A percentile compares a stretch with the other conserved stretches of the same genome.
Evolutionary conservation across 164 flowering plant species (phyloP).

Genomic region (Hamamelis virginiana): DNA sequence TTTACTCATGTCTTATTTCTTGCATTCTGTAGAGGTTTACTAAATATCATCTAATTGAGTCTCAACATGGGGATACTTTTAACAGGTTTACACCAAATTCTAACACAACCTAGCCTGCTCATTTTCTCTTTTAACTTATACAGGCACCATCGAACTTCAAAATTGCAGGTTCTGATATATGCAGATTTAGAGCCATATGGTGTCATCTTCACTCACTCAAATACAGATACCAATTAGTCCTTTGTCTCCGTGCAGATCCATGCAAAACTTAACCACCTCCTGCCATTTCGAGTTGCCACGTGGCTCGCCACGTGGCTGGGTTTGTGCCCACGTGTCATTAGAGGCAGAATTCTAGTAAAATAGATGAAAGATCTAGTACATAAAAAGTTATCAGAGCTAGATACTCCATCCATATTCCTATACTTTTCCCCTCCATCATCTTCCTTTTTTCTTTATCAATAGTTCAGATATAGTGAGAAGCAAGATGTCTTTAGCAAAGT

Average conservation of each 20-base stretch:
- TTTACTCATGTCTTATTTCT: too few relatives aligned
- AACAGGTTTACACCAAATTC: neutral
- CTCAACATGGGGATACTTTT: neutral
- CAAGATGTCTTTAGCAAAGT: conserved; percentile 10
- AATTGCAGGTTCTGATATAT: neutral
- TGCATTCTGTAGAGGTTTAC: too few relatives aligned
- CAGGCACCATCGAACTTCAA: too few relatives aligned
- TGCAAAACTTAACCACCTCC: neutral
- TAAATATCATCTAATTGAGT: too few relatives aligned
- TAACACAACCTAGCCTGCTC: neutral
- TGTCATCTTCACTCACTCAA: neutral
- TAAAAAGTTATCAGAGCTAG: neutral
- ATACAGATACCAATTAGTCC: neutral
- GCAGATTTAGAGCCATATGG: neutral
- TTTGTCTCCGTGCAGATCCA: neutral
- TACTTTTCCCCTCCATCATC: too few relatives aligned
- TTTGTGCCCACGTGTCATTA: neutral
- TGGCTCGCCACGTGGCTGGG: neutral
- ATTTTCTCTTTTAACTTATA: too few relatives aligned
- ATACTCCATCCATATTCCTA: neutral
- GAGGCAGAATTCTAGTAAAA: neutral
- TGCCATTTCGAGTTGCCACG: neutral
- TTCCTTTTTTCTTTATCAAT: neutral
- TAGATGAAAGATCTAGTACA: too few relatives aligned
- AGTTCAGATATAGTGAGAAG: neutral